phyloP scores from a whole-genome alignment of 345 rosid species.

The Syzygium aromaticum region DNA sequence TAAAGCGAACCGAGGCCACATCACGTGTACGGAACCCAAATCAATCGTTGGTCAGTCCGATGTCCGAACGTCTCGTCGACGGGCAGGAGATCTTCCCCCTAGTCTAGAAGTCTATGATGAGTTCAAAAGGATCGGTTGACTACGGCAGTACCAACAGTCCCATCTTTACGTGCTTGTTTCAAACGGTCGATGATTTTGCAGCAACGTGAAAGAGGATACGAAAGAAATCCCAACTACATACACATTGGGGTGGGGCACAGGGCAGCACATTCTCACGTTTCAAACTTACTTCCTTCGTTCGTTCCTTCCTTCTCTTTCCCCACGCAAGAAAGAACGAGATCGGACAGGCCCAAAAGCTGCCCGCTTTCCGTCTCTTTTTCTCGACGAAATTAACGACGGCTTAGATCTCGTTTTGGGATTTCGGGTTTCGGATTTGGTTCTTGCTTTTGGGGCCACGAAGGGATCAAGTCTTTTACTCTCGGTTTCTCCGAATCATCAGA shows the following conservation, averaged over 20 bases:
- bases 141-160: not conserved
- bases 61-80: not conserved
- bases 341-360: not conserved
- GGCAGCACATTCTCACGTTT: slow-evolving; percentile 14
- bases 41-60: not conserved
- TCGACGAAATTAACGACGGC: not conserved
- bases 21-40: not conserved
- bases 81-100: not conserved
- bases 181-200: not conserved
- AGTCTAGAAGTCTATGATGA: not conserved
- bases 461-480: slow-evolving; percentile 13
- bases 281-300: no score
- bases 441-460: slow-evolving; percentile 4
- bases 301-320: no score
- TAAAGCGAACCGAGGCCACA: not conserved
- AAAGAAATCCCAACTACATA: not conserved
- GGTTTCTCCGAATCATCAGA: not conserved
- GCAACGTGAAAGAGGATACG: not conserved
- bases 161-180: not conserved
- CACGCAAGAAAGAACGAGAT: not conserved
- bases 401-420: not conserved
- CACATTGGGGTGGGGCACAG: not conserved
- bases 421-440: not conserved
- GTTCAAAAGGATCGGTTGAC: not conserved
- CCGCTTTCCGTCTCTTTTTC: not conserved